Base-by-base conservation (phyloP, 495 filamentous ascomycete species). In the Rusavskia elegans region DNA sequence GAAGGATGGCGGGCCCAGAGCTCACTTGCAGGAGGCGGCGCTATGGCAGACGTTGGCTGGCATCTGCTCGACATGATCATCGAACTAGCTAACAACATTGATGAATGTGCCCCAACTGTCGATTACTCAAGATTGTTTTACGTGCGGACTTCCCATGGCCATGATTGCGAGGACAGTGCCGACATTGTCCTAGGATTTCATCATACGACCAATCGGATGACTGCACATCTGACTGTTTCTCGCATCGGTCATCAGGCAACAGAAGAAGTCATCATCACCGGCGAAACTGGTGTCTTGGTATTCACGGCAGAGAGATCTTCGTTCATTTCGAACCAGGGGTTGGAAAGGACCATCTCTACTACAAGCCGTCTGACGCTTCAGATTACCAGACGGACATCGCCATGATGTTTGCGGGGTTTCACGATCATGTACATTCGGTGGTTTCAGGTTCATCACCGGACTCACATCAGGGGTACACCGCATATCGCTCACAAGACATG, bases 31-130 rank as follows among this genome's bases (percentile, higher is more conserved):
- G 46, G 46, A 29, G 45, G 53, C 29, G 35, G 46, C 17, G 45
- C 46, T 27, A 8, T 50, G 14, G 29, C 14, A 20, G 53, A 55
- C 29, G n/a, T 55, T 55, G 53, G 53, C 21, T 55, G 53, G 45
- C 53, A 55, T 27, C 46, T 55, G 10, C 45, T 55, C 8, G 32
- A 55, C 35, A 55, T 29, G n/a, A 39, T 55, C 35, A 17, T 50
- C 14, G 45, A n/a, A 27, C 35, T 55, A 17, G 17, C 39, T 7
- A 32, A 32, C 20, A 3, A 6, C 8, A 20, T 14, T 17, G 35
- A 20, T n/a, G 32, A 39, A 36, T 39, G 5, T 27, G 32, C 10
- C 14, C 17, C 41, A n/a, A 30, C 11, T 17, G 50, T 45, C 7
- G 20, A 19, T 5, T 53, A 53, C 50, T 45, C 50, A 3, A 45